A percentile compares a stretch with the other conserved stretches of the same genome.
These are phyloP conservation scores for Asterochloris sp. DNA, from an alignment of 139 green algal genomes.

Conservation along the genomic window DNA sequence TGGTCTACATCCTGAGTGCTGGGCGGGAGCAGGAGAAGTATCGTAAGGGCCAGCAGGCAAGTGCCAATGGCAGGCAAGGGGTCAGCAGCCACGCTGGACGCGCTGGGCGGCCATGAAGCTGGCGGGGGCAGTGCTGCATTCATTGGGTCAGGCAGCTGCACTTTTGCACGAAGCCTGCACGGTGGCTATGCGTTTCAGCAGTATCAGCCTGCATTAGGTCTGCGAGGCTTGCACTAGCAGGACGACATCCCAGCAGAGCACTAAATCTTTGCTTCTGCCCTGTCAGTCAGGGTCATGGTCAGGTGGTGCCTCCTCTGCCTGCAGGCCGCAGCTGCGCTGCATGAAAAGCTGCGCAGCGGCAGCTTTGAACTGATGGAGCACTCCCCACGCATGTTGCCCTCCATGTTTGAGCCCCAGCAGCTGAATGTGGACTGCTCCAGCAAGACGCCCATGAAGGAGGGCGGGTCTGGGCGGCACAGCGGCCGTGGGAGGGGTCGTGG, in stretches of 20 bases:
- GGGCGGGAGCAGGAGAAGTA: conserved; percentile 68
- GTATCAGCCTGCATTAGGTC: not conserved
- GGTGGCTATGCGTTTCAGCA: no score
- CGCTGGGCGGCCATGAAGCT: no score
- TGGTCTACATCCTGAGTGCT: conserved; percentile 79
- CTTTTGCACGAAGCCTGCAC: no score
- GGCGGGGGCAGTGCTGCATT: no score
- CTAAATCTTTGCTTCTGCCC: not conserved
- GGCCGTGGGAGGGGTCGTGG: not conserved
- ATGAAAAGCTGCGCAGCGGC: conserved; percentile 35
- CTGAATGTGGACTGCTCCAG: conserved; percentile 22
- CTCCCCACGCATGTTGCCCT: conserved; percentile 53
- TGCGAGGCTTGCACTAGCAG: not conserved
- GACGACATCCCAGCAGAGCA: not conserved
- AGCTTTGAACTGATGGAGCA: conserved; percentile 32
- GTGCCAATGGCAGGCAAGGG: not conserved
- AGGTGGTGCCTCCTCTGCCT: not conserved
- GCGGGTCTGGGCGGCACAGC: not conserved
- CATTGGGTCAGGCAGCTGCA: no score
- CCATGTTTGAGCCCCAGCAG: conserved; percentile 23
- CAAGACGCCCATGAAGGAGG: conserved; percentile 16
- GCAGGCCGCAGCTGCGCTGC: conserved; percentile 32
- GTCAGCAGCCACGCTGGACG: no score
- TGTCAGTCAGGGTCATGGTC: no score
- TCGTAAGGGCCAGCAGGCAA: conserved; percentile 26